These are phyloP conservation scores for Metschnikowia lochheadii DNA, from an alignment of 805 yeast species.

Conservation along the genomic window DNA sequence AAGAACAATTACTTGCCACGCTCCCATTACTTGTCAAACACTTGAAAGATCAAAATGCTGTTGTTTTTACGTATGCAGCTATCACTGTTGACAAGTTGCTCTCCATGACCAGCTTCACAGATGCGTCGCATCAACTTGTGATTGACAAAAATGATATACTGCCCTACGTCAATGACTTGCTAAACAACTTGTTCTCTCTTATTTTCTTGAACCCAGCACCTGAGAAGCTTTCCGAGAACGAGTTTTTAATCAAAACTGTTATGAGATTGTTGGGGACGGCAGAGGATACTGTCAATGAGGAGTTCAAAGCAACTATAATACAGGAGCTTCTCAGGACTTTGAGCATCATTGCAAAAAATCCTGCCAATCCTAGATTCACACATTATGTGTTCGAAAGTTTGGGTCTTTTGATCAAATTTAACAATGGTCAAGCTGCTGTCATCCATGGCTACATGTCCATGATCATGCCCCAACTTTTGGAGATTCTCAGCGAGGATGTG, in stretches of 20 bases:
- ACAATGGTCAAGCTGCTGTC: constrained; percentile 20
- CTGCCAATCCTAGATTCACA: constrained; percentile 90
- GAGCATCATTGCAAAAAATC: constrained; percentile 72
- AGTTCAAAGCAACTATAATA: constrained; percentile 45
- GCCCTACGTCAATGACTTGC: constrained; percentile 53
- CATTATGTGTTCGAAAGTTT: constrained; percentile 89
- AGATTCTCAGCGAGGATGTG: constrained; percentile 73
- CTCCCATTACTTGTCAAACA: constrained; percentile 75
- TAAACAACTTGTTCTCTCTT: constrained; percentile 62
- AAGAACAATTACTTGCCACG: constrained; percentile 73
- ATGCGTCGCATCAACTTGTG: constrained; percentile 52
- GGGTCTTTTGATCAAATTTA: constrained; percentile 64
- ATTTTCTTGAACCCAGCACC: constrained; percentile 58
- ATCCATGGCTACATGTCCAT: constrained; percentile 39
- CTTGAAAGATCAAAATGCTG: constrained; percentile 56
- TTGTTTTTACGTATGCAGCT: constrained; percentile 90
- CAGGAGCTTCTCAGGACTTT: constrained; percentile 68
- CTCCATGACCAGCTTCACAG: constrained; percentile 58
- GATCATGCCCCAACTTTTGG: constrained; percentile 64
- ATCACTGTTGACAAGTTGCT: constrained; percentile 87
- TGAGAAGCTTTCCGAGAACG: constrained; percentile 92
- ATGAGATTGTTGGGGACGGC: constrained; percentile 78
- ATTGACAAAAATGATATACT: constrained; percentile 73
- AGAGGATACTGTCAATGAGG: constrained; percentile 53
- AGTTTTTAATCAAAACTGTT: constrained; percentile 82